phyloP scores from a whole-genome alignment of 192 early-diverging fungal species.

The Entomortierella beljakovae region DNA sequence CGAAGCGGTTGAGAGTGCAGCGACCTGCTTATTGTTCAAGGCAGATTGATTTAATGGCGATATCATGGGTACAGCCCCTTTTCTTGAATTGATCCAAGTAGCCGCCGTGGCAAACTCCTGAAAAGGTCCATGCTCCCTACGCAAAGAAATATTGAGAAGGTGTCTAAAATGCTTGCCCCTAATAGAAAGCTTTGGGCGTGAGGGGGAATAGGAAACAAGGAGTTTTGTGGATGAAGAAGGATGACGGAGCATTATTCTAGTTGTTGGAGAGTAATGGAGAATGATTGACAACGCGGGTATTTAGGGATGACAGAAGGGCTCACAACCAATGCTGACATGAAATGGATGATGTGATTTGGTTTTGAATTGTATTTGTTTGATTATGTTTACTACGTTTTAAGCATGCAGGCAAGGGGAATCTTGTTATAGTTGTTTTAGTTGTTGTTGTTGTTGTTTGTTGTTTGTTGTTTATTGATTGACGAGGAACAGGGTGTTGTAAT shows the following conservation, averaged over 20 bases:
- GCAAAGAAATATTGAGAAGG: background rate
- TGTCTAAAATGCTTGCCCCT: background rate
- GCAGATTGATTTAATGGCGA: background rate
- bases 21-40: background rate
- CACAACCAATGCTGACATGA: background rate
- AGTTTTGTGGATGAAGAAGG: background rate
- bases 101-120: background rate
- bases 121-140: background rate
- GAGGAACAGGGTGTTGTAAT: too few relatives aligned
- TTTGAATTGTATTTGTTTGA: too few relatives aligned
- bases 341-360: too few relatives aligned
- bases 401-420: too few relatives aligned
- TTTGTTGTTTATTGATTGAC: too few relatives aligned
- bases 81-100: background rate
- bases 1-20: background rate
- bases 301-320: background rate
- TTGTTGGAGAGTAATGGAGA: background rate
- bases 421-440: too few relatives aligned
- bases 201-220: background rate
- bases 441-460: too few relatives aligned
- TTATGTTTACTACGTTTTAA: too few relatives aligned
- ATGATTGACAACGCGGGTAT: background rate
- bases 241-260: background rate
- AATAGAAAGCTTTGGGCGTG: background rate
- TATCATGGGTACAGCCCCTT: background rate